Evolutionary conservation across 2,329 filamentous ascomycete species (phyloP), one percentile per base, ranked within the genome.

Genomic region (Domatiomyces catenatus): DNA sequence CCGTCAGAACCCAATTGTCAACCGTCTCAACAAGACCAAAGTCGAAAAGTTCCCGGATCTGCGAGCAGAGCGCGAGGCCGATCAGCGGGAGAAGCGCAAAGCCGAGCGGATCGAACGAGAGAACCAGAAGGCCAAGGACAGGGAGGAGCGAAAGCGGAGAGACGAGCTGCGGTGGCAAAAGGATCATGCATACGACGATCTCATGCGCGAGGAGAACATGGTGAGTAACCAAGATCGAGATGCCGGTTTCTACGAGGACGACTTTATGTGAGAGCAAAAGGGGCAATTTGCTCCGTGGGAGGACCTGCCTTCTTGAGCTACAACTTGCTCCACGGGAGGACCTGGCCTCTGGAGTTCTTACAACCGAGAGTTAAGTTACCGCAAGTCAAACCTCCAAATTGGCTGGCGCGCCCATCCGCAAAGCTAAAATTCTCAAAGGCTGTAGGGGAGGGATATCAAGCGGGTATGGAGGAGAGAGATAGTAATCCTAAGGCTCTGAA

Each of bases 1-100:
- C 63, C 79, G 90, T 48, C 86, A 93, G 65, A 98, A 98, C 66
- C 71, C 81, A 47, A 87, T 95, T 62, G 80, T 98, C 71, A 98
- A 98, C 71, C 81, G 92, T n/a, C 78, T 98, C 57, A 96, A 95
- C 73, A 98, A 96, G 75, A 98, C 92, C 36, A 87, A 84, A 59
- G 79, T 85, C 32, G 90, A 96, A 70, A 86, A 82, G 66, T 86
- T 82, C 64, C 88, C 90, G 0, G 86, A 96, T 63, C 71, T 98
- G 10, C 74, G 76, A 52, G 79, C 83, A 63, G 89, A 95, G 70
- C 85, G 83, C 64, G 88, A 94, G 50, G 84, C 86, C 47, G 77
- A 79, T 43, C 68, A 83, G 53, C 80, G 79, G 59, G 80, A 84
- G 67, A 70, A 90, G 59, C 75, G 87, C 56, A 82, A 80, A 64